phyloP scores from a whole-genome alignment of 1,139 yeast species.

The Geotrichum phurueaensis region DNA sequence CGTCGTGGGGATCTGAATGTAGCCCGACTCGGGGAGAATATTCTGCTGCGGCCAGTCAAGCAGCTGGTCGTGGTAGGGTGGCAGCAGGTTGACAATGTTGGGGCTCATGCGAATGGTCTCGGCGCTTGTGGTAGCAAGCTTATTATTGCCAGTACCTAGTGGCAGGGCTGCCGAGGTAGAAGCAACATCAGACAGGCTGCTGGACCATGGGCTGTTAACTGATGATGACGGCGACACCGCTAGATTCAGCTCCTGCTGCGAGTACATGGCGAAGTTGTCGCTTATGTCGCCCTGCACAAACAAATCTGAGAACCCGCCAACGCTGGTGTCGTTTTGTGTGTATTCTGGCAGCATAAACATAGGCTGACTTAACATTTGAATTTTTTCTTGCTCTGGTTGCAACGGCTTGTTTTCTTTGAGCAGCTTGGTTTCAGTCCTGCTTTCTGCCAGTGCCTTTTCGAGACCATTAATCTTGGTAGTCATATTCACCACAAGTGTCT shows the following conservation, averaged over 20 bases:
- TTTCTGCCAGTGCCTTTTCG: neutral
- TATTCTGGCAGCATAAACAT: slow-evolving; percentile 6
- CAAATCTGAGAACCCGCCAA: neutral
- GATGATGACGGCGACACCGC: neutral
- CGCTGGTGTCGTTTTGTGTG: slow-evolving; percentile 1
- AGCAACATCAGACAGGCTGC: neutral
- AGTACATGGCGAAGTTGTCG: neutral
- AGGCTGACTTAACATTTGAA: neutral
- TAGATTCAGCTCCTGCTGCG: neutral
- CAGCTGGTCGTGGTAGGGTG: slow-evolving; percentile 13
- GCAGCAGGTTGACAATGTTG: slow-evolving; percentile 20
- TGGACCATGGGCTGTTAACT: slow-evolving; percentile 3
- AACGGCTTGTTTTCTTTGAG: neutral
- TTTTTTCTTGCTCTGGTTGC: neutral
- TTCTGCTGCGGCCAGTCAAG: slow-evolving; percentile 4
- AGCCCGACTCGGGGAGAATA: neutral
- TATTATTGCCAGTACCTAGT: neutral
- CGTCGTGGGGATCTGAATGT: slow-evolving; percentile 21
- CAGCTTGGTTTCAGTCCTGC: neutral
- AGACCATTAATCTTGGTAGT: slow-evolving; percentile 22
- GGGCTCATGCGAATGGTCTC: slow-evolving; percentile 17
- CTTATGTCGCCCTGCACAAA: neutral
- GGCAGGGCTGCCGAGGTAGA: neutral
- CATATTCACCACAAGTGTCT: slow-evolving; percentile 27
- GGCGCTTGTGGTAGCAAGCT: neutral